phyloP scores from a whole-genome alignment of 2,329 filamentous ascomycete species.

The Aureobasidium sp. region DNA sequence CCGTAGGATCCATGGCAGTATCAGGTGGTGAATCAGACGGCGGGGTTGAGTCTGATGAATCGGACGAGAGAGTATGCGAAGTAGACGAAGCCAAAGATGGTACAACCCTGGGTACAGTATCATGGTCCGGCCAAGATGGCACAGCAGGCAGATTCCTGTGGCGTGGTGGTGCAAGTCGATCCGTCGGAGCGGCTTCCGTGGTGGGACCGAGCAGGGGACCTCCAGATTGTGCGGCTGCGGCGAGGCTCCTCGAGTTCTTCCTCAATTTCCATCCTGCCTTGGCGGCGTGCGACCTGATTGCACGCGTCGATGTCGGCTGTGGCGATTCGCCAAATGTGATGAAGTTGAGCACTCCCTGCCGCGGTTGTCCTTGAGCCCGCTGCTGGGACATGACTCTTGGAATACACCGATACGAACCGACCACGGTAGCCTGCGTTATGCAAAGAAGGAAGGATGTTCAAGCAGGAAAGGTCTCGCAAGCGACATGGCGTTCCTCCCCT shows the following conservation, averaged over 20 bases:
- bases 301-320: neutral
- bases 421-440: neutral
- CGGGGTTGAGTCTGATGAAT: neutral
- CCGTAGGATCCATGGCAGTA: neutral
- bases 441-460: neutral
- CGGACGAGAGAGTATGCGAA: neutral
- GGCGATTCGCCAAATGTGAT: conserved; percentile 3
- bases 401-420: neutral
- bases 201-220: neutral
- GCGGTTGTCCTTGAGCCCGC: neutral
- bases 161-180: neutral
- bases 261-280: conserved; percentile 5
- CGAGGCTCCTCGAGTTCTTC: neutral
- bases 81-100: neutral
- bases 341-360: neutral
- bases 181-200: neutral
- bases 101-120: neutral
- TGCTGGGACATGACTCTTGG: neutral
- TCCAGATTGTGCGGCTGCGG: neutral
- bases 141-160: neutral
- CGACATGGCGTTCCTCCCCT: neutral
- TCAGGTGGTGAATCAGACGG: neutral
- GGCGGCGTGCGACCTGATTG: conserved; percentile 2
- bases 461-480: neutral
- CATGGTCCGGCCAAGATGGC: neutral